Evolutionary conservation across 2,329 filamentous ascomycete genomes (phyloP).

Genomic region (Trichoderma semiorbis): DNA sequence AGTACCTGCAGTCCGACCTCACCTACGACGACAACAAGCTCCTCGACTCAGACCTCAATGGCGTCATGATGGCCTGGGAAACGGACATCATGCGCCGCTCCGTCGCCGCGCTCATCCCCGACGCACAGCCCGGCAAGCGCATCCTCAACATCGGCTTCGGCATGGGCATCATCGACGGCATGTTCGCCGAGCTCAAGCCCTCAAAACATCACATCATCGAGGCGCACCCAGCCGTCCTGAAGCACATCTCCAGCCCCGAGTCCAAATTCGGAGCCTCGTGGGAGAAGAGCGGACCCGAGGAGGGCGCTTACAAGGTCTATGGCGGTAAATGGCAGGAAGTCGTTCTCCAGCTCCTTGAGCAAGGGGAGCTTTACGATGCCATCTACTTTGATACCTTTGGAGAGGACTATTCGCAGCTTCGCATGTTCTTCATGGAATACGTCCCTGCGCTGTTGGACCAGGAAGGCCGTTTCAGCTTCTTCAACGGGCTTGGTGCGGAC

Average conservation of each 20-base stretch:
- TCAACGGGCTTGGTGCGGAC: slow-evolving; percentile 90
- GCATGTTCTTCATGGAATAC: slow-evolving; percentile 82
- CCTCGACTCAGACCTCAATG: slow-evolving; percentile 72
- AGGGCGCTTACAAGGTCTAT: slow-evolving; percentile 70
- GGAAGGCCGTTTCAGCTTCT: slow-evolving; percentile 76
- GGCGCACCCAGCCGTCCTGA: slow-evolving; percentile 74
- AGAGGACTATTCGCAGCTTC: slow-evolving; percentile 83
- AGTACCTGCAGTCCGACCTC: slow-evolving; percentile 65
- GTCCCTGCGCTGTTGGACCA: slow-evolving; percentile 74
- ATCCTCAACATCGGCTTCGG: slow-evolving; percentile 86
- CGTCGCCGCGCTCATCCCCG: slow-evolving; percentile 61
- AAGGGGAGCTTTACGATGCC: slow-evolving; percentile 72
- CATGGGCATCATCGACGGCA: slow-evolving; percentile 81
- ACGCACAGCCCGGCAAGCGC: slow-evolving; percentile 51
- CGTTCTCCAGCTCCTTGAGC: slow-evolving; percentile 62
- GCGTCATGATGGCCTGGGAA: slow-evolving; percentile 95
- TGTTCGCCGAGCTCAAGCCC: slow-evolving; percentile 68
- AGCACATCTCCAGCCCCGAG: slow-evolving; percentile 51
- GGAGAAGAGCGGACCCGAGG: slow-evolving; percentile 53
- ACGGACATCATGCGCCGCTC: slow-evolving; percentile 79
- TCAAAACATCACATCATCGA: slow-evolving; percentile 79
- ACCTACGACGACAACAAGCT: slow-evolving; percentile 64
- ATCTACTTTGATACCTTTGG: slow-evolving; percentile 99
- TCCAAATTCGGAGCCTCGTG: slow-evolving; percentile 54
- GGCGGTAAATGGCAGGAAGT: slow-evolving; percentile 75